Percentiles rank a stretch among this genome's conserved stretches.
Evolutionary conservation across 2,329 filamentous ascomycete genomes (phyloP).

Genomic region (Claviceps quebecensis): DNA sequence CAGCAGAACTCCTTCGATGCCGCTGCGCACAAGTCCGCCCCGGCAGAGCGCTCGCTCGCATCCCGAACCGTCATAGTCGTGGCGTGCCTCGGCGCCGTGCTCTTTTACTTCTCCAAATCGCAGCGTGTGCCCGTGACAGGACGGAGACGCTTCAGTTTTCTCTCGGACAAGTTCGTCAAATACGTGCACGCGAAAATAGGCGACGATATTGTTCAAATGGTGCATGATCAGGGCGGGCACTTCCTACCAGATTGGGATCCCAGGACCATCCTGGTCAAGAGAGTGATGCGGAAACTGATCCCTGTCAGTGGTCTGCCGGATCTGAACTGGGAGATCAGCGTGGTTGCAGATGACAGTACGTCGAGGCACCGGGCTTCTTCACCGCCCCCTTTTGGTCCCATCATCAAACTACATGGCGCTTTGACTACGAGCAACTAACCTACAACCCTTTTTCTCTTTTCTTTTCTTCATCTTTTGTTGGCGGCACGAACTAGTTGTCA

Average conservation of each 20-base stretch:
- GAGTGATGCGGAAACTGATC: constrained; percentile 52
- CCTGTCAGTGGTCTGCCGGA: constrained; percentile 48
- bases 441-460: background rate
- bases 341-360: constrained; percentile 51
- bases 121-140: constrained; percentile 62
- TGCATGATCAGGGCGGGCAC: constrained; percentile 34
- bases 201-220: constrained; percentile 34
- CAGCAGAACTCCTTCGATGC: constrained; percentile 12
- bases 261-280: constrained; percentile 40
- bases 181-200: constrained; percentile 18
- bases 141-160: constrained; percentile 56
- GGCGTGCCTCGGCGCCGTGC: constrained; percentile 28
- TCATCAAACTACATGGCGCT: no score
- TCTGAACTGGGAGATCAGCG: constrained; percentile 55
- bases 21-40: constrained; percentile 13
- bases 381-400: no score
- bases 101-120: constrained; percentile 54
- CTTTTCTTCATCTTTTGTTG: background rate
- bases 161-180: constrained; percentile 43
- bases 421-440: no score
- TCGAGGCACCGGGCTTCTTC: background rate
- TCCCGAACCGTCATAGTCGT: constrained; percentile 24
- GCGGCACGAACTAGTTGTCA: constrained; percentile 31
- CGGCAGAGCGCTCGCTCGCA: constrained; percentile 16
- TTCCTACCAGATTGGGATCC: constrained; percentile 48